Percentiles rank a stretch among this genome's conserved stretches.
phyloP scores from a whole-genome alignment of 169 alveolate species.

The Eimeria sp. region DNA sequence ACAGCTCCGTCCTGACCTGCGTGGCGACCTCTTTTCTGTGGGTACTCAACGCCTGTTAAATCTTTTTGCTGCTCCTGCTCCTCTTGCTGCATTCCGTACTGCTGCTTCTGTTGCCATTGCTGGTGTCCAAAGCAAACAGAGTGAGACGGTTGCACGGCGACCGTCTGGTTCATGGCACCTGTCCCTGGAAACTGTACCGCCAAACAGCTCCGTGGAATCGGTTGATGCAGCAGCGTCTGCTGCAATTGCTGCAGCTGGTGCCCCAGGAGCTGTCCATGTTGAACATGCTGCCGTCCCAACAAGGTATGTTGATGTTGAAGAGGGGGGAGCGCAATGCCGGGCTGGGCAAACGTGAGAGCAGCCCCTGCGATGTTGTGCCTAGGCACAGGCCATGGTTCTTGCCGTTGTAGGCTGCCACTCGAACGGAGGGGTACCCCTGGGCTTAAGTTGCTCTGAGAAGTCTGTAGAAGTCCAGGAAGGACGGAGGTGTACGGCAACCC shows the following conservation, averaged over 20 bases:
- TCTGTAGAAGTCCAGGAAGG: neutral
- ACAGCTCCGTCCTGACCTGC: neutral
- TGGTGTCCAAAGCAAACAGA: neutral
- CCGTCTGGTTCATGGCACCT: neutral
- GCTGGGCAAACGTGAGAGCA: neutral
- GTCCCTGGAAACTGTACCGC: conserved; percentile 19
- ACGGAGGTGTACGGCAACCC: neutral
- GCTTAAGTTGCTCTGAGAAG: neutral
- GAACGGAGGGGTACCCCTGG: neutral
- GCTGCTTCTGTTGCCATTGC: conserved; percentile 23
- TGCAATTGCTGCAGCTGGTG: neutral
- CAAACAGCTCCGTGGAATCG: neutral
- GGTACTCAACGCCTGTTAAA: neutral
- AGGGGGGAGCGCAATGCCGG: neutral
- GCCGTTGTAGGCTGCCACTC: neutral
- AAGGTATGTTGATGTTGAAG: conserved; percentile 16
- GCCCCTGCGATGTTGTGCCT: neutral
- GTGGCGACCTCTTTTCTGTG: neutral
- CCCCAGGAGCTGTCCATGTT: too few species aligned
- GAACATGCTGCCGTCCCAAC: neutral
- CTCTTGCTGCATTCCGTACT: neutral
- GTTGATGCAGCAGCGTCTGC: neutral
- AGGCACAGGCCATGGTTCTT: neutral
- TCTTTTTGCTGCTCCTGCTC: neutral
- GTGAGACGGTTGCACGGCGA: neutral